Base-by-base conservation (phyloP, 2,329 filamentous ascomycete species). In the Paecilomyces dactylethromorphus region DNA sequence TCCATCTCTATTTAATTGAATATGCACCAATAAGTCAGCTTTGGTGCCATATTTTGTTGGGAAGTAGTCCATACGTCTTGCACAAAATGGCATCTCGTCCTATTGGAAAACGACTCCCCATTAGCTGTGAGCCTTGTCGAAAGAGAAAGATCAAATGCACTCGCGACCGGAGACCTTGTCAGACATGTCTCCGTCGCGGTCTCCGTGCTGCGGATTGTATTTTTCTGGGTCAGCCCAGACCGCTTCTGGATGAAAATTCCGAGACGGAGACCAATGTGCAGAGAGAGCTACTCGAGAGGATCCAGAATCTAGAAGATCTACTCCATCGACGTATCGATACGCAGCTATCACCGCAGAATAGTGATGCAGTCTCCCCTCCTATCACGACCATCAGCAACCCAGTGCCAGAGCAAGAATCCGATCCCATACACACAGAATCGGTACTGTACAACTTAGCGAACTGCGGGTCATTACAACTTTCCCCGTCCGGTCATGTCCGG, bases 111-210 rank as follows among this genome's bases (percentile, higher is more conserved):
- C 69, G 73, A 10, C 66, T 75, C 24, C 74, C 74, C 11, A 71
- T 76, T 49, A 75, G 71, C 57, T 77, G 74, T 50, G 73, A 76
- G 59, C 73, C 75, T 39, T 77, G 74, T 60, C 70, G 74, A 53
- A 69, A 68, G 11, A 65, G 74, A 53, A 77, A 77, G 57, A 76
- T 77, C 50, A 68, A 70, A 26, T 77, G 74, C 59, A 69, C 72
- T 24, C 74, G 74, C 24, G 72, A 74, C 60, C 67, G 67, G n/a
- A 66, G 68, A 13, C 74, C 74, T 22, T 77, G 74, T 52, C 69
- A 75, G 49, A 75, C 73, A 3, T 77, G 74, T 63, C 66, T 74
- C 10, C 69, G 71, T 15, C 70, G 74, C 24, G 74, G 74, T 7
- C 63, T 75, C 21, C 70, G 70, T 5, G 67, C 69, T 12, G 68